These are phyloP conservation scores for Kwoniella sp. DNA, from an alignment of 768 basidiomycete species.

Conservation along the genomic window DNA sequence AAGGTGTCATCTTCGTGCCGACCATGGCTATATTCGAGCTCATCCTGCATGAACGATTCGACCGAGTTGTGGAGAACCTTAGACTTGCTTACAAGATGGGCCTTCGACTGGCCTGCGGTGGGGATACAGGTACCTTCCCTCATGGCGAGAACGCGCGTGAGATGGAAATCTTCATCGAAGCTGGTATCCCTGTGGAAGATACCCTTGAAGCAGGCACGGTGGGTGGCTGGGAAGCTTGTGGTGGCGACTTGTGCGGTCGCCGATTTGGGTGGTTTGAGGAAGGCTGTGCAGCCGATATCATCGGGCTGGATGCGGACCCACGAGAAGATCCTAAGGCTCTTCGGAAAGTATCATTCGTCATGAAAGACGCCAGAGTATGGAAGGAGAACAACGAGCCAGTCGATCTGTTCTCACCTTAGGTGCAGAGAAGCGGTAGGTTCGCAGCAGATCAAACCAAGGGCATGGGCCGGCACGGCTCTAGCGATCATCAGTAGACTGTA, in stretches of 20 bases:
- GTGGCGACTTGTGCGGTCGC: conserved; percentile 28
- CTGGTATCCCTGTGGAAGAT: conserved; percentile 30
- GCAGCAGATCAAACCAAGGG: too few relatives aligned
- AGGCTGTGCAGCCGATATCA: conserved; percentile 34
- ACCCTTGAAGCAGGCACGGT: conserved; percentile 22
- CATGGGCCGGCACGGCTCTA: too few relatives aligned
- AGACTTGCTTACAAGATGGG: conserved; percentile 26
- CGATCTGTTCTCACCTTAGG: conserved; percentile 2
- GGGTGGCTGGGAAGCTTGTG: conserved; percentile 35
- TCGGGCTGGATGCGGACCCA: conserved; percentile 27
- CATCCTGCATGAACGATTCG: conserved; percentile 3
- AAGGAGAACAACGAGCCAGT: conserved; percentile 19
- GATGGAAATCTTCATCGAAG: conserved; percentile 26
- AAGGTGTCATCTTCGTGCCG: conserved; percentile 30
- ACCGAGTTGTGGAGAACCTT: conserved; percentile 6
- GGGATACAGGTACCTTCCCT: conserved; percentile 29
- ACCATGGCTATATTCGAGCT: conserved; percentile 29
- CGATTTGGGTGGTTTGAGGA: conserved; percentile 31
- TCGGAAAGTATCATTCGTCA: conserved; percentile 25
- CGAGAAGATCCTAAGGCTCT: conserved; percentile 19
- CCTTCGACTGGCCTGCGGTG: conserved; percentile 29
- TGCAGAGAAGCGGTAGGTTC: too few relatives aligned
- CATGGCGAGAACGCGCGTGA: conserved; percentile 33
- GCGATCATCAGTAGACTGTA: too few relatives aligned
- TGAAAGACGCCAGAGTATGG: conserved; percentile 34